A percentile compares a stretch with the other conserved stretches of the same genome.
Conservation (phyloP, 495 filamentous ascomycete species). For the Podospora pseudoanserina region DNA sequence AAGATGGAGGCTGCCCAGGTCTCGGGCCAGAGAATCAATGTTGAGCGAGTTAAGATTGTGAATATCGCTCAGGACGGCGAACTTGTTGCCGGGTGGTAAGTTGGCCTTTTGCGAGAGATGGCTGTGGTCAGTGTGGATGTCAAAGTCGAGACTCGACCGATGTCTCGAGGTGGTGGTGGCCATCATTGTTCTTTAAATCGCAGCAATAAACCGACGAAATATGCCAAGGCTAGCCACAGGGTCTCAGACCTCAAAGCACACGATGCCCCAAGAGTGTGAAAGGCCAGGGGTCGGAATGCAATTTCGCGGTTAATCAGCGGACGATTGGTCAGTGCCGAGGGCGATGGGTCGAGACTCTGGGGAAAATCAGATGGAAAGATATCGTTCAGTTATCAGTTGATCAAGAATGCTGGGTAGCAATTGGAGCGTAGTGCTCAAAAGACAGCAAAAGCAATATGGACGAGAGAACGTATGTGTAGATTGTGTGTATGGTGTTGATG, state of each 20-base stretch:
- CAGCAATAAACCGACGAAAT: conserved; percentile 19
- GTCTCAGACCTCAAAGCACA: conserved; percentile 13
- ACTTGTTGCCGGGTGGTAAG: conserved; percentile 17
- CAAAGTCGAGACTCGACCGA: conserved; percentile 21
- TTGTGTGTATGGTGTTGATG: conserved; percentile 2
- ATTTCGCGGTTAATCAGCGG: conserved; percentile 33
- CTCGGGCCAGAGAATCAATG: conserved; percentile 31
- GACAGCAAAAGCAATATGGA: conserved; percentile 8
- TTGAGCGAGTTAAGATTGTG: conserved; percentile 28
- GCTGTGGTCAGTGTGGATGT: conserved; percentile 23
- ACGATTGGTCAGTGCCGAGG: conserved; percentile 22
- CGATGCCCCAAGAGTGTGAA: conserved; percentile 12
- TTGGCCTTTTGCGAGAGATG: conserved; percentile 15
- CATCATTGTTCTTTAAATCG: conserved; percentile 27
- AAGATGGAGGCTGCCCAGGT: conserved; percentile 34
- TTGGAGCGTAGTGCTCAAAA: conserved; percentile 14
- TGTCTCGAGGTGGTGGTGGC: conserved; percentile 20
- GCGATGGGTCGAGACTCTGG: conserved; percentile 18
- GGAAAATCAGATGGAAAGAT: conserved; percentile 29
- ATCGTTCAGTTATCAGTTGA: conserved; percentile 18
- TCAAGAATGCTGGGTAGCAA: conserved; percentile 33
- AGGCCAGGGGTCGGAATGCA: conserved; percentile 23
- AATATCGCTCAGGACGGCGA: conserved; percentile 31
- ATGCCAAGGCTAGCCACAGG: conserved; percentile 23
- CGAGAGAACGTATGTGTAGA: background rate